Evolutionary conservation across 768 basidiomycete genomes (phyloP).

Genomic region (Trametes cingulata): DNA sequence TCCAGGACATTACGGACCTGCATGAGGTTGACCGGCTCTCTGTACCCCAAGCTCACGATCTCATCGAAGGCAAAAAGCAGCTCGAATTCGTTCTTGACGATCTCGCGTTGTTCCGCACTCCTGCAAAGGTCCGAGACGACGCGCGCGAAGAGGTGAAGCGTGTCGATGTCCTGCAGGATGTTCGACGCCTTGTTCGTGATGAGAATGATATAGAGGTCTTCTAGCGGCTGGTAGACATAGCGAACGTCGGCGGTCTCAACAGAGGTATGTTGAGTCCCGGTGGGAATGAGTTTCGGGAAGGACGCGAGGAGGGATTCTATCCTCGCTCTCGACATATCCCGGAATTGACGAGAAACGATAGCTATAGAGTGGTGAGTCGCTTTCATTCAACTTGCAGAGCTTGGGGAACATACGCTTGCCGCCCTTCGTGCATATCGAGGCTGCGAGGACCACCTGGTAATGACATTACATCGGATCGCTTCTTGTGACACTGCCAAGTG

Average conservation of each 20-base stretch:
- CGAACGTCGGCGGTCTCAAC: conserved; percentile 94
- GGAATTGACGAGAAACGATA: conserved; percentile 94
- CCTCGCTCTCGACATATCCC: conserved; percentile 86
- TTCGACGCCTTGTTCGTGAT: conserved; percentile 99
- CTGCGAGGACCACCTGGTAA: conserved; percentile 83
- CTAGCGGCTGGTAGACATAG: conserved; percentile 95
- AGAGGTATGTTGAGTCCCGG: conserved; percentile 94
- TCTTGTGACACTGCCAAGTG: neutral
- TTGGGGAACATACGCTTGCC: conserved; percentile 63
- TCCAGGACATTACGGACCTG: conserved; percentile 79
- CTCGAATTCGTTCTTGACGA: conserved; percentile 88
- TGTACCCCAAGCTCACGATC: conserved; percentile 86
- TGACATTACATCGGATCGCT: neutral
- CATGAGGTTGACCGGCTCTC: conserved; percentile 75
- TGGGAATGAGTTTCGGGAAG: conserved; percentile 96
- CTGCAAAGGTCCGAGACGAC: conserved; percentile 92
- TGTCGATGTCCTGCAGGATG: conserved; percentile 97
- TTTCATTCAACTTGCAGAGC: neutral
- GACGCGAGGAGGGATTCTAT: conserved; percentile 96
- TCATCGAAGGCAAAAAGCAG: conserved; percentile 96
- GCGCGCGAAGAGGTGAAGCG: conserved; percentile 89
- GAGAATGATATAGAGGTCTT: conserved; percentile 94
- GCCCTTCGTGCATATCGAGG: conserved; percentile 92
- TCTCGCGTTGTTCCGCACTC: conserved; percentile 85
- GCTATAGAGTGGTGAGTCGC: conserved; percentile 47